phyloP scores from a whole-genome alignment of 2,329 filamentous ascomycete genomes.

The Claviceps purpurea region DNA sequence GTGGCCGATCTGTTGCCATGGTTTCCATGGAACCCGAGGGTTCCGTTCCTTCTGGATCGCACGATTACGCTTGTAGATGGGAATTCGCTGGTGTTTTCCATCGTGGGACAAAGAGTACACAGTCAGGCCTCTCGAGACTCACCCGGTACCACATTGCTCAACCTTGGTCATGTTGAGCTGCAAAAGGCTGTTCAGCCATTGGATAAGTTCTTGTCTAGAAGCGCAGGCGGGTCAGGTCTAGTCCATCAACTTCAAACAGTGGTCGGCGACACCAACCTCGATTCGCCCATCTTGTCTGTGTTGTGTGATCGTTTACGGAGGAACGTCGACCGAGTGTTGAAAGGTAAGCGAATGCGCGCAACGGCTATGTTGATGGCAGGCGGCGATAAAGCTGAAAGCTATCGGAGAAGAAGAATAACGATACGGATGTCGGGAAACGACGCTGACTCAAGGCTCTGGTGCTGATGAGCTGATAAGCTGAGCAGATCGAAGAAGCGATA shows the following conservation, averaged over 20 bases:
- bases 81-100: too few species aligned
- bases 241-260: background rate
- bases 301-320: constrained; percentile 3
- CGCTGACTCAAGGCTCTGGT: constrained; percentile 1
- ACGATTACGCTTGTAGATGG: too few species aligned
- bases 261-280: constrained; percentile 23
- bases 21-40: too few species aligned
- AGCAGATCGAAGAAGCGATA: constrained; percentile 6
- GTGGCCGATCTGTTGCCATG: too few species aligned
- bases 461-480: background rate
- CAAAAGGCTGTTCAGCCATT: constrained; percentile 94
- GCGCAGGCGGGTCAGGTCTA: constrained; percentile 10
- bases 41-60: too few species aligned
- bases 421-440: constrained; percentile 1
- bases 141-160: constrained; percentile 98
- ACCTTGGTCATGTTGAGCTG: constrained; percentile 98
- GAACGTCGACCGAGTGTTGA: background rate
- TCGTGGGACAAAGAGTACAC: constrained; percentile 8
- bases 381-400: background rate
- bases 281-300: constrained; percentile 32
- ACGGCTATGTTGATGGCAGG: background rate
- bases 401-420: constrained; percentile 1
- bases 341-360: background rate
- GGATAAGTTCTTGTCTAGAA: constrained; percentile 80
- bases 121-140: constrained; percentile 10